Evolutionary conservation across 495 filamentous ascomycete genomes (phyloP).

Genomic region (Trichoderma gamsii): DNA sequence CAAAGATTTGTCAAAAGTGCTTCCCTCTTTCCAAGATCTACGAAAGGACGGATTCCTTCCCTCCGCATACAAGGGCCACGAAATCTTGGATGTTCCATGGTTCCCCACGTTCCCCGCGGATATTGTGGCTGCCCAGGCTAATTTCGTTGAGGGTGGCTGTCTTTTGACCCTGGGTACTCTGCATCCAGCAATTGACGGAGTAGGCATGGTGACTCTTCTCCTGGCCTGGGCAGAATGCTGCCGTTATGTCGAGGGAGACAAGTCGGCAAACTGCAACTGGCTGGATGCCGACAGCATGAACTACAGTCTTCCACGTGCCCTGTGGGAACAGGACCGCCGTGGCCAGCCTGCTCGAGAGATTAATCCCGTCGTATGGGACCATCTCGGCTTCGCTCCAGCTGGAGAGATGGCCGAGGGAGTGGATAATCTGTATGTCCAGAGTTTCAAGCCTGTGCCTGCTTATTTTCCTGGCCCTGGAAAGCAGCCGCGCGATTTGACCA

Average conservation of each 20-base stretch:
- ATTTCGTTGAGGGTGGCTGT: conserved; percentile 36
- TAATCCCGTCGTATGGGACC: conserved; percentile 25
- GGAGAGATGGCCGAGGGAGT: no score
- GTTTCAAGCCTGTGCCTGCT: no score
- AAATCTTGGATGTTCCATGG: conserved; percentile 22
- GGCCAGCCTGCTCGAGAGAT: conserved; percentile 21
- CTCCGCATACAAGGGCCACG: conserved; percentile 23
- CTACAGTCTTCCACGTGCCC: conserved; percentile 27
- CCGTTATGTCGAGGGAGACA: conserved; percentile 29
- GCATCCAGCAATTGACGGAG: conserved; percentile 37
- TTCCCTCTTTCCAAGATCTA: conserved; percentile 27
- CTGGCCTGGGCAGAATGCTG: conserved; percentile 32
- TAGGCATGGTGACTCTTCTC: conserved; percentile 27
- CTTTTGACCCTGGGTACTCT: conserved; percentile 47
- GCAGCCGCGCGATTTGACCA: conserved; percentile 15
- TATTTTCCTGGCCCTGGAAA: conserved; percentile 19
- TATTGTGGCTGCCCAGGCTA: conserved; percentile 30
- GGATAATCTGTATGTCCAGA: no score
- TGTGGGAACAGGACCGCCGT: conserved; percentile 26
- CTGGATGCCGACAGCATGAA: conserved; percentile 32
- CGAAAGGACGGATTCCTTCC: conserved; percentile 24
- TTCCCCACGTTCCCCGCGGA: conserved; percentile 27
- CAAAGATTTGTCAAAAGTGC: conserved; percentile 23
- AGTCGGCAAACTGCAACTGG: conserved; percentile 28
- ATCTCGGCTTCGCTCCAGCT: conserved; percentile 21